phyloP scores from a whole-genome alignment of 805 yeast species.

The Wickerhamomyces rabaulensis region DNA sequence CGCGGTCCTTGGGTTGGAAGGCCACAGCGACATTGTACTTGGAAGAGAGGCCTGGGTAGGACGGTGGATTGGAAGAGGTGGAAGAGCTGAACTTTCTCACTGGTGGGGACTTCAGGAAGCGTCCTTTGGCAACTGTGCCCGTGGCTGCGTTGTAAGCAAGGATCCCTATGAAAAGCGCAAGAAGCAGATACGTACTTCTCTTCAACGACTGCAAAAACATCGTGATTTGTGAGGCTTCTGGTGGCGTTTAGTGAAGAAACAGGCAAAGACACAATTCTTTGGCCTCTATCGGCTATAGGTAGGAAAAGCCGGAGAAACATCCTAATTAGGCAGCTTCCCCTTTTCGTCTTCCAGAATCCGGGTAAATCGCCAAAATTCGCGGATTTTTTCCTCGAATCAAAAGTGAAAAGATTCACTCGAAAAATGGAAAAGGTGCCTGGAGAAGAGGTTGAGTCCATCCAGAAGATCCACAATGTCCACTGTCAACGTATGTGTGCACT shows the following conservation, averaged over 20 bases:
- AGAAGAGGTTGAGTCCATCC: not conserved
- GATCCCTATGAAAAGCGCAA: constrained; percentile 10
- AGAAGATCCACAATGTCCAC: constrained; percentile 35
- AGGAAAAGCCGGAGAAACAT: not conserved
- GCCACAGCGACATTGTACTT: constrained; percentile 61
- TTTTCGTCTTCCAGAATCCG: not conserved
- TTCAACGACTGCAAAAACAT: constrained; percentile 16
- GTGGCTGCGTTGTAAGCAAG: constrained; percentile 20
- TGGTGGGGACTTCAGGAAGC: constrained; percentile 1
- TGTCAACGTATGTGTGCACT: constrained; percentile 35
- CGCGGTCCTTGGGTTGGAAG: constrained; percentile 69
- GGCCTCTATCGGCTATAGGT: too few relatives aligned
- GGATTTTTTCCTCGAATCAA: not conserved
- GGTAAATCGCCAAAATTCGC: not conserved
- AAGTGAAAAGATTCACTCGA: not conserved
- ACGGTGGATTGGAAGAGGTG: constrained; percentile 6
- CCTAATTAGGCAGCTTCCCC: not conserved
- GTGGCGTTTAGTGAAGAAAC: not conserved
- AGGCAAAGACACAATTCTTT: not conserved
- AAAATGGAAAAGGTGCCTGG: not conserved
- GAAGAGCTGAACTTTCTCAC: constrained; percentile 10
- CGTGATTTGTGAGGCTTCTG: not conserved
- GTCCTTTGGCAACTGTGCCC: not conserved
- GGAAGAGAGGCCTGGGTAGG: constrained; percentile 21
- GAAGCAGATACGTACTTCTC: constrained; percentile 21